phyloP scores from a whole-genome alignment of 805 yeast species.

The Lipomyces yamadae region DNA sequence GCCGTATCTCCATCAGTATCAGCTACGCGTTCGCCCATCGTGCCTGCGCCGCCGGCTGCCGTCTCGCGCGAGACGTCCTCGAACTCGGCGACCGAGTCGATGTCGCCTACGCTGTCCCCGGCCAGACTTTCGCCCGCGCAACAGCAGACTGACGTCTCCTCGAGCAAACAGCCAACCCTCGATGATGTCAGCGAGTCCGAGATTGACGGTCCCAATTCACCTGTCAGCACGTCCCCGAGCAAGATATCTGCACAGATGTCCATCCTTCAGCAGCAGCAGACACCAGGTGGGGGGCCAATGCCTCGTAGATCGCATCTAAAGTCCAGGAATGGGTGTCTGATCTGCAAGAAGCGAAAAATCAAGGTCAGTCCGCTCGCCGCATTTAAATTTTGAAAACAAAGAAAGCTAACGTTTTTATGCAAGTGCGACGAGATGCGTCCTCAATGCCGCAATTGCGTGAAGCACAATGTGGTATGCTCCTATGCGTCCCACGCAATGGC shows the following conservation, averaged over 20 bases:
- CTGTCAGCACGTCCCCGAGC: neutral
- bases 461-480: constrained; percentile 42
- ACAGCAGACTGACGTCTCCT: neutral
- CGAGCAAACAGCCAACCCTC: neutral
- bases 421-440: constrained; percentile 65
- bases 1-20: constrained; percentile 9
- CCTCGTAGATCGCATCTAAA: constrained; percentile 29
- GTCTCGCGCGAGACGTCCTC: constrained; percentile 5
- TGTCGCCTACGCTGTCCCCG: constrained; percentile 10
- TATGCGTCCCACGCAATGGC: constrained; percentile 12
- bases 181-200: constrained; percentile 7
- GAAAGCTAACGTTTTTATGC: neutral
- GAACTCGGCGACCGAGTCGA: neutral
- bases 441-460: constrained; percentile 59
- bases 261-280: neutral
- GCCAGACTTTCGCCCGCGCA: neutral
- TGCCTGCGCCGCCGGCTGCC: constrained; percentile 20
- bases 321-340: constrained; percentile 33
- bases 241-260: neutral
- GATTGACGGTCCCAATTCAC: neutral
- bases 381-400: neutral
- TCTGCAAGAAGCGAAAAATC: constrained; percentile 37
- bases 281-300: constrained; percentile 3
- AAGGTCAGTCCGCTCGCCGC: constrained; percentile 7
- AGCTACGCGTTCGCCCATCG: constrained; percentile 21